phyloP scores from a whole-genome alignment of 306 rosid genomes.

The Macrotyloma uniflorum region DNA sequence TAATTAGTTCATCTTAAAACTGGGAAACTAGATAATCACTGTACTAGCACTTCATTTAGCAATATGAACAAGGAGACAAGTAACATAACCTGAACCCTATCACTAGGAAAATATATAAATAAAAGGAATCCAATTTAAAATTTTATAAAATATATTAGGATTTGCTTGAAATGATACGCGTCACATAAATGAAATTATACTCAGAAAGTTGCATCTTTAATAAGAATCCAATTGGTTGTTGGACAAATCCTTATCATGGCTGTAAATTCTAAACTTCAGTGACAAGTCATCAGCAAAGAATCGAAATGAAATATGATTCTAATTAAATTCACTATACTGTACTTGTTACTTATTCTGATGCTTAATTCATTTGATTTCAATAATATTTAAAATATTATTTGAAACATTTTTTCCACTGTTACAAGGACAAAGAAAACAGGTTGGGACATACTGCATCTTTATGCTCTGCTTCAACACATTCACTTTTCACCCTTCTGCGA shows the following conservation, averaged over 20 bases:
- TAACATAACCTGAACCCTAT: not conserved
- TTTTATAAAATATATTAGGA: not conserved
- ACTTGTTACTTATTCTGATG: not conserved
- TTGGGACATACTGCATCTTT: conserved; percentile 45
- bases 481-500: conserved; percentile 47
- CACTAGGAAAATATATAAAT: conserved; percentile 8
- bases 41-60: not conserved
- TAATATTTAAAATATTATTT: conserved; percentile 11
- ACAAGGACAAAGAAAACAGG: conserved; percentile 29
- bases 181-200: not conserved
- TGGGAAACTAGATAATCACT: not conserved
- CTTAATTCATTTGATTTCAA: conserved; percentile 20
- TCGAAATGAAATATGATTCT: conserved; percentile 1
- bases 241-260: not conserved
- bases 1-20: conserved; percentile 1
- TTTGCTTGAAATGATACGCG: conserved; percentile 1
- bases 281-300: too few relatives aligned
- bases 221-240: not conserved
- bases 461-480: conserved; percentile 40
- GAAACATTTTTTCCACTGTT: not conserved
- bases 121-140: not conserved
- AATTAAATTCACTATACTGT: conserved; percentile 15
- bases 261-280: too few relatives aligned
- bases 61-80: conserved; percentile 1
- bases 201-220: conserved; percentile 4